These are phyloP conservation scores for Passiflora organensis DNA, from an alignment of 345 rosid genomes.

Conservation along the genomic window DNA sequence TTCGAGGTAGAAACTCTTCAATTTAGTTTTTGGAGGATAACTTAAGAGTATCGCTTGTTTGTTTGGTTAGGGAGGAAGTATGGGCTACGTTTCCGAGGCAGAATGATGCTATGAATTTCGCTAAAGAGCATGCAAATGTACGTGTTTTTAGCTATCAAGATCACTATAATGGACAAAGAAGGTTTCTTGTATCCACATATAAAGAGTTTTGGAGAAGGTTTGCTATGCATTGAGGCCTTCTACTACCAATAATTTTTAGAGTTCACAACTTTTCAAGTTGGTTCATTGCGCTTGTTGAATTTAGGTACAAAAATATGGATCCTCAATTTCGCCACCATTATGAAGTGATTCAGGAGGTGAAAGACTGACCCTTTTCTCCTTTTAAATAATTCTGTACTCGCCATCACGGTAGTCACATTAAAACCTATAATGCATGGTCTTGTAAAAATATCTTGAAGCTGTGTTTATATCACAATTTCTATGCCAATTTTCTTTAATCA, in stretches of 20 bases:
- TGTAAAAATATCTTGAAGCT: neutral
- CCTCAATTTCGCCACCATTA: conserved; percentile 85
- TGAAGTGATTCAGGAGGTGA: conserved; percentile 97
- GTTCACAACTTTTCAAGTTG: conserved; percentile 1
- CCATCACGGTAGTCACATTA: neutral
- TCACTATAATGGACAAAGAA: conserved; percentile 73
- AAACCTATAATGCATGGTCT: conserved; percentile 2
- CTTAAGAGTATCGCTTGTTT: conserved; percentile 12
- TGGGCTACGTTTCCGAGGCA: conserved; percentile 98
- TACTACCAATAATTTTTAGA: neutral
- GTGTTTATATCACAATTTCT: neutral
- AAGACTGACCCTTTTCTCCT: conserved; percentile 9
- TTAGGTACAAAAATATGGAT: conserved; percentile 77
- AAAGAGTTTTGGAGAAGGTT: conserved; percentile 87
- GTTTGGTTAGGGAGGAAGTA: conserved; percentile 48
- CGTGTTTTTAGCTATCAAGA: conserved; percentile 82
- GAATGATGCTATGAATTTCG: conserved; percentile 84
- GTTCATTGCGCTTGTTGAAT: conserved; percentile 8
- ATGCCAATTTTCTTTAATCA: neutral
- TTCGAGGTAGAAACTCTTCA: neutral
- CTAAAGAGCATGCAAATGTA: conserved; percentile 49
- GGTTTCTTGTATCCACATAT: conserved; percentile 79
- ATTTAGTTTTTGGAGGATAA: too few species aligned
- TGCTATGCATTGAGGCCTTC: neutral
- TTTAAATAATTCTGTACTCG: neutral